A percentile compares a stretch with the other conserved stretches of the same genome.
These are phyloP conservation scores for Oenanthe sinensis DNA, from an alignment of 129 eudicot genomes.

Conservation along the genomic window DNA sequence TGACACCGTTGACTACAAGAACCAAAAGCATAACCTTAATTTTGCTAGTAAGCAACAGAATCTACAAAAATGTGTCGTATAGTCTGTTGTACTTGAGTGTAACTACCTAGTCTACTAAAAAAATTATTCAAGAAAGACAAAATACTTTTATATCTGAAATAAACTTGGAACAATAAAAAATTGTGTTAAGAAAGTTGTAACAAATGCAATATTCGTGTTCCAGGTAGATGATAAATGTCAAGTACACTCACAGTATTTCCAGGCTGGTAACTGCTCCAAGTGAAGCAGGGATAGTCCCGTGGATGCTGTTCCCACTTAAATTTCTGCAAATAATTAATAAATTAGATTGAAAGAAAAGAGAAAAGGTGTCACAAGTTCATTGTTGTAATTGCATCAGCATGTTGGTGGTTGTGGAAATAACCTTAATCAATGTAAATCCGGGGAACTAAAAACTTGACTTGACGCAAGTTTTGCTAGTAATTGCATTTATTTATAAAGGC, in stretches of 20 bases:
- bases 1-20: no score
- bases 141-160: background rate
- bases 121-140: background rate
- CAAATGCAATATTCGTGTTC: background rate
- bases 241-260: slow-evolving; percentile 58
- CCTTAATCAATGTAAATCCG: background rate
- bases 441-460: background rate
- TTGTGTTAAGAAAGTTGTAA: background rate
- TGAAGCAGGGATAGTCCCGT: slow-evolving; percentile 70
- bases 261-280: slow-evolving; percentile 63
- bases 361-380: background rate
- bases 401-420: background rate
- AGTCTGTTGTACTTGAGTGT: background rate
- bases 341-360: background rate
- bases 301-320: slow-evolving; percentile 85
- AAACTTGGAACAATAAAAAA: background rate
- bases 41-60: background rate
- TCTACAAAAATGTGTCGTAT: background rate
- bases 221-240: slow-evolving; percentile 1
- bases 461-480: background rate
- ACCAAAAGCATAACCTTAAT: background rate
- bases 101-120: background rate
- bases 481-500: background rate
- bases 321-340: slow-evolving; percentile 46
- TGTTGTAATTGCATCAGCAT: background rate